Conservation (phyloP, 345 rosid species). For the Theobroma cacao region DNA sequence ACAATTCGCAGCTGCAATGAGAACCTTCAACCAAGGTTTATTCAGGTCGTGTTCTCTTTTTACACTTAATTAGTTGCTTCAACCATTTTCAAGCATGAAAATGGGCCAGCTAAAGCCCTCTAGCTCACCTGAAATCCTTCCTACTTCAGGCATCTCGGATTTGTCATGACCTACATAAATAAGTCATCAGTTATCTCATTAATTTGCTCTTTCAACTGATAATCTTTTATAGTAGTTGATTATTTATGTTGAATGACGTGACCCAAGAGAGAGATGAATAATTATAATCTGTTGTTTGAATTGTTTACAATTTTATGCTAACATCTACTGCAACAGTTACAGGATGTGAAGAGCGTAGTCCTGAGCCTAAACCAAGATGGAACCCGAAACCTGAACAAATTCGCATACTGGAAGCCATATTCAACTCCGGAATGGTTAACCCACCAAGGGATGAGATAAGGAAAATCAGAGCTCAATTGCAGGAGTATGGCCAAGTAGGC, state of each 20-base stretch:
- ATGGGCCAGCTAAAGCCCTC: not conserved
- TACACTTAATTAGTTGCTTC: not conserved
- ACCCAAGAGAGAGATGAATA: not conserved
- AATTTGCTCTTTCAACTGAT: not conserved
- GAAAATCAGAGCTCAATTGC: constrained; percentile 77
- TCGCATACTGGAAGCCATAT: constrained; percentile 88
- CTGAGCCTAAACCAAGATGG: constrained; percentile 99
- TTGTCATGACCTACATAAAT: constrained; percentile 5
- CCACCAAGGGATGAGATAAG: constrained; percentile 95
- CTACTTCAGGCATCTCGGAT: not conserved
- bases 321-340: constrained; percentile 15
- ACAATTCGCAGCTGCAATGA: not conserved
- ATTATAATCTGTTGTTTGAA: not conserved
- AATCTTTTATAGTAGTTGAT: not conserved
- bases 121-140: not conserved
- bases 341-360: constrained; percentile 87
- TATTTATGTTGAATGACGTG: not conserved
- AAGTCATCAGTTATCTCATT: constrained; percentile 7
- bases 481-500: constrained; percentile 96
- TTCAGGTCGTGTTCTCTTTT: not conserved
- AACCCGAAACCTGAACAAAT: constrained; percentile 99
- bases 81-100: not conserved
- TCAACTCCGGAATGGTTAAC: constrained; percentile 98
- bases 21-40: not conserved
- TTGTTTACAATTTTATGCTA: not conserved